Evolutionary conservation across 129 eudicot genomes (phyloP).

Genomic region (Smallanthus sonchifolius): DNA sequence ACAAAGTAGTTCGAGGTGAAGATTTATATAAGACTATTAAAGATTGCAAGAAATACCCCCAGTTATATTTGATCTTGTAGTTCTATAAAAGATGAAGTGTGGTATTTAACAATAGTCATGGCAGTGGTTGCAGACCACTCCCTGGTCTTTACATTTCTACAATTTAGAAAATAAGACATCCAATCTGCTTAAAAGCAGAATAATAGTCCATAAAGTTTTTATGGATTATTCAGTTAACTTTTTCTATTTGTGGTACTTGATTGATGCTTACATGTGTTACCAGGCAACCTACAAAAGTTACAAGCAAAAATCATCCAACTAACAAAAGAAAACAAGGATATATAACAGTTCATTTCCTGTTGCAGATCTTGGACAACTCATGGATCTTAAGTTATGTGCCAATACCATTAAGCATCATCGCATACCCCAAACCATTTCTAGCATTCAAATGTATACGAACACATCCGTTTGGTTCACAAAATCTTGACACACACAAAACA

Average conservation of each 20-base stretch:
- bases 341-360: background rate
- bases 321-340: background rate
- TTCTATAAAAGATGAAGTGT: background rate
- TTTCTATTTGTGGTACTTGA: background rate
- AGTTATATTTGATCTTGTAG: background rate
- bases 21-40: background rate
- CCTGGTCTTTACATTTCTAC: background rate
- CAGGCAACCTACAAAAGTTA: constrained; percentile 1
- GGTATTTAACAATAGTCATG: background rate
- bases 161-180: background rate
- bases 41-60: background rate
- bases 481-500: constrained; percentile 4
- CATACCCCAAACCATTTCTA: background rate
- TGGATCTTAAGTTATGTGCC: background rate
- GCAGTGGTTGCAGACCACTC: background rate
- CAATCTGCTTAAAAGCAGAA: constrained; percentile 5
- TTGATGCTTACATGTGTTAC: constrained; percentile 2
- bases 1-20: background rate
- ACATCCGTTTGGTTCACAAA: background rate
- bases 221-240: background rate
- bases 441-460: constrained; percentile 6
- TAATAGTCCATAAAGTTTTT: background rate
- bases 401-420: background rate
- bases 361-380: background rate
- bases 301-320: background rate